These are phyloP conservation scores for Colletotrichum eleusines DNA, from an alignment of 2,329 filamentous ascomycete genomes.

Conservation along the genomic window DNA sequence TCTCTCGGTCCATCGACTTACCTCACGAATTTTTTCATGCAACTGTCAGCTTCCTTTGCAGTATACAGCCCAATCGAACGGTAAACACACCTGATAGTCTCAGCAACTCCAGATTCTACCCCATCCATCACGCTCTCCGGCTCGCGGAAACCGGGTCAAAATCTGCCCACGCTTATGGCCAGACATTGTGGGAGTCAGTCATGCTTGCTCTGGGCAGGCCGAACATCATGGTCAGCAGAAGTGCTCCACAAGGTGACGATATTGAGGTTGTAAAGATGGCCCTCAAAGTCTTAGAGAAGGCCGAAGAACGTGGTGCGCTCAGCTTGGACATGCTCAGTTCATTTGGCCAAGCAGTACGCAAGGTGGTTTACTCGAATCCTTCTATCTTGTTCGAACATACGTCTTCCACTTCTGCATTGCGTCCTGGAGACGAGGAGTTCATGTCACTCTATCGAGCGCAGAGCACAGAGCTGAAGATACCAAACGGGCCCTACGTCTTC, in stretches of 20 bases:
- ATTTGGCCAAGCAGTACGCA: constrained; percentile 20
- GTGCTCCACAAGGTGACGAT: constrained; percentile 2
- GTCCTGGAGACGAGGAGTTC: not conserved
- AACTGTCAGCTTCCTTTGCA: constrained; percentile 29
- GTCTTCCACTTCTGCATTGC: not conserved
- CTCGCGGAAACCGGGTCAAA: constrained; percentile 19
- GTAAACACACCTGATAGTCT: not conserved
- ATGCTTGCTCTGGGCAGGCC: constrained; percentile 29
- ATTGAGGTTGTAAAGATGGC: constrained; percentile 18
- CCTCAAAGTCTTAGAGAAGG: constrained; percentile 24
- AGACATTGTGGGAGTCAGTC: constrained; percentile 37
- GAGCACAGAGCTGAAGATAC: not conserved
- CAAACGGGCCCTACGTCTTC: not conserved
- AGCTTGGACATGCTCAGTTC: constrained; percentile 43
- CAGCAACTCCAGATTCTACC: not conserved
- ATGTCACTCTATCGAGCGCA: constrained; percentile 23
- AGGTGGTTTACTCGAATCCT: constrained; percentile 42
- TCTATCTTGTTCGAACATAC: constrained; percentile 51
- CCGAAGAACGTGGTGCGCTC: constrained; percentile 19
- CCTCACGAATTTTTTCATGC: constrained; percentile 50
- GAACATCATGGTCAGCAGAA: constrained; percentile 31
- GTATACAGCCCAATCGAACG: constrained; percentile 30
- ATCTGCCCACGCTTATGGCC: not conserved
- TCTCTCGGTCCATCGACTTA: not conserved
- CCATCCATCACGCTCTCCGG: constrained; percentile 26